These are phyloP conservation scores for Lepidium didymum DNA, from an alignment of 345 rosid species.

Conservation along the genomic window DNA sequence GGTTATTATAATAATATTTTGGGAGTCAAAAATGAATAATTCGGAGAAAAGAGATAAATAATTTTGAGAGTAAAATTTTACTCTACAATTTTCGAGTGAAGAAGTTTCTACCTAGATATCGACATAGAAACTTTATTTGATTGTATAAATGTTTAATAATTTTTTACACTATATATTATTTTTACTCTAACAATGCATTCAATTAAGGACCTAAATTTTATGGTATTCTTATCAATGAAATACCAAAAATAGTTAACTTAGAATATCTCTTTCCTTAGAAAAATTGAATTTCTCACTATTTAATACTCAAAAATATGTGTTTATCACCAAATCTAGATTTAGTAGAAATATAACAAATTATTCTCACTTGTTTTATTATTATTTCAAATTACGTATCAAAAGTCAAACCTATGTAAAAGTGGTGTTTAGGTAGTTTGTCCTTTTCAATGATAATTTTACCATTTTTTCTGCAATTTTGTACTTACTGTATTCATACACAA, in stretches of 20 bases:
- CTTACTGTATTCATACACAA: not conserved
- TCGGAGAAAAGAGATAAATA: too few relatives aligned
- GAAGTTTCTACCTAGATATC: too few relatives aligned
- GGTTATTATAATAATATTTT: too few relatives aligned
- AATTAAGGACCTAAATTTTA: not conserved
- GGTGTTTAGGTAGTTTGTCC: not conserved
- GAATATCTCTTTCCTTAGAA: not conserved
- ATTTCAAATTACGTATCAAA: not conserved
- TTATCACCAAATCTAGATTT: not conserved
- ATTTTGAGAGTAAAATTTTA: too few relatives aligned
- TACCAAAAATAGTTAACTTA: not conserved
- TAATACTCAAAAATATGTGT: not conserved
- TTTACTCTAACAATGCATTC: too few relatives aligned
- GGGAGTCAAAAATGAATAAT: too few relatives aligned
- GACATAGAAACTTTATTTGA: too few relatives aligned
- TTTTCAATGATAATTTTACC: not conserved
- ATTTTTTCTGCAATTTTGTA: not conserved
- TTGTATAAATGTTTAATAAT: too few relatives aligned
- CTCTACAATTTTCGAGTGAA: too few relatives aligned
- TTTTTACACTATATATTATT: too few relatives aligned
- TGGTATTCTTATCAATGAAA: not conserved
- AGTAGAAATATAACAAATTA: not conserved
- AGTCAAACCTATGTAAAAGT: not conserved
- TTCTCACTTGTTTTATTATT: not conserved
- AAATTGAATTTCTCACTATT: not conserved